These are phyloP conservation scores for Platismatia glauca DNA, from an alignment of 495 filamentous ascomycete species.

Conservation along the genomic window DNA sequence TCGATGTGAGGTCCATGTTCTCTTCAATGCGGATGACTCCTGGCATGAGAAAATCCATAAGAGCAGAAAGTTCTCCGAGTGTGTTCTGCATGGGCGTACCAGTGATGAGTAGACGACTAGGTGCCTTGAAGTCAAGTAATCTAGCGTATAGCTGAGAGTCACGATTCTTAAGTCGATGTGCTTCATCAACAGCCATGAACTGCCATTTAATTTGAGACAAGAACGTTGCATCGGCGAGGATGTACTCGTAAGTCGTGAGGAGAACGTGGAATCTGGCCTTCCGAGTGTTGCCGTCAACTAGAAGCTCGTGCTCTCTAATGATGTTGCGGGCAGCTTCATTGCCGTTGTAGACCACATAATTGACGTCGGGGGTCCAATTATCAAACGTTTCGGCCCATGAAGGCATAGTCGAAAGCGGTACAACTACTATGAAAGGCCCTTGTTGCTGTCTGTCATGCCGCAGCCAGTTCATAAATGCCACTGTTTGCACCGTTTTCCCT, in stretches of 20 bases:
- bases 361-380: slow-evolving; percentile 88
- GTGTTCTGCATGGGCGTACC: slow-evolving; percentile 98
- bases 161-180: slow-evolving; percentile 92
- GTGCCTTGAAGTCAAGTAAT: slow-evolving; percentile 73
- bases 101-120: slow-evolving; percentile 84
- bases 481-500: slow-evolving; percentile 96
- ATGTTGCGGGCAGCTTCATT: slow-evolving; percentile 70
- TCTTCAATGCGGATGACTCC: slow-evolving; percentile 78
- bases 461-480: slow-evolving; percentile 95
- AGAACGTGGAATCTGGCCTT: slow-evolving; percentile 90
- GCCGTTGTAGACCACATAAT: slow-evolving; percentile 94
- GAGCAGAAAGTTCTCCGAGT: slow-evolving; percentile 76
- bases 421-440: slow-evolving; percentile 91
- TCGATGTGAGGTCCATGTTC: slow-evolving; percentile 70
- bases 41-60: slow-evolving; percentile 93
- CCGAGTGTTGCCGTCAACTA: slow-evolving; percentile 71
- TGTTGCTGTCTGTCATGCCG: slow-evolving; percentile 84
- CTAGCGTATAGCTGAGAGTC: slow-evolving; percentile 85
- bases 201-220: slow-evolving; percentile 91
- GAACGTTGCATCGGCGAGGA: slow-evolving; percentile 67
- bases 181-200: slow-evolving; percentile 91
- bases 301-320: slow-evolving; percentile 79
- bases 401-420: slow-evolving; percentile 90
- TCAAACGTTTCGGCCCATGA: slow-evolving; percentile 98
- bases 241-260: slow-evolving; percentile 93